Evolutionary conservation across 371 early-diverging fungal genomes (phyloP).

Genomic region (Phascolomyces articulosus): DNA sequence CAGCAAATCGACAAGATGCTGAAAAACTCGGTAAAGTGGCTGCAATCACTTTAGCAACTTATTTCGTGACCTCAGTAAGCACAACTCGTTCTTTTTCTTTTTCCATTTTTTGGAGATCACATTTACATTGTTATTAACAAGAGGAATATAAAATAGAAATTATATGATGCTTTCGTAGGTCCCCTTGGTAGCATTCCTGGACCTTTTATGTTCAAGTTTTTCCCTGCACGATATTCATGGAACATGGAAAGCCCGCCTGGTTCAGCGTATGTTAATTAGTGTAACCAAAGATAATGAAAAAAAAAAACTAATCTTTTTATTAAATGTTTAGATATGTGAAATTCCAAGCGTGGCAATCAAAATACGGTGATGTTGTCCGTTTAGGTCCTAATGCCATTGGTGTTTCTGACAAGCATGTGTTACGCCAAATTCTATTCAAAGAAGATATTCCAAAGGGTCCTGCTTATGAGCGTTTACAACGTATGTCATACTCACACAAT

Average conservation of each 20-base stretch:
- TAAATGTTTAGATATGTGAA: constrained; percentile 7
- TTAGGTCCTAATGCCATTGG: constrained; percentile 13
- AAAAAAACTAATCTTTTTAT: background rate
- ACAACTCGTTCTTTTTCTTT: no score
- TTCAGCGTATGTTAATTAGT: constrained; percentile 18
- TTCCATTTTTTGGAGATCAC: no score
- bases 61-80: background rate
- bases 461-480: constrained; percentile 3
- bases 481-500: background rate
- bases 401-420: constrained; percentile 29
- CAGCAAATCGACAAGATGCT: background rate
- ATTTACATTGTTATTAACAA: background rate
- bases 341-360: constrained; percentile 11
- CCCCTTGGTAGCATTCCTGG: constrained; percentile 33
- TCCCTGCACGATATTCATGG: constrained; percentile 10
- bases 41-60: background rate
- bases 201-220: constrained; percentile 27
- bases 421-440: constrained; percentile 26
- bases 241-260: constrained; percentile 25
- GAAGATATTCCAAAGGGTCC: constrained; percentile 21
- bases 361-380: constrained; percentile 29
- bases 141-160: constrained; percentile 17
- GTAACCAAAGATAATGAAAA: background rate
- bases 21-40: constrained; percentile 2
- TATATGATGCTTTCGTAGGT: constrained; percentile 35